Base-by-base conservation (phyloP, 1,284 basidiomycete species). In the Sanguinoderma infundibulare region DNA sequence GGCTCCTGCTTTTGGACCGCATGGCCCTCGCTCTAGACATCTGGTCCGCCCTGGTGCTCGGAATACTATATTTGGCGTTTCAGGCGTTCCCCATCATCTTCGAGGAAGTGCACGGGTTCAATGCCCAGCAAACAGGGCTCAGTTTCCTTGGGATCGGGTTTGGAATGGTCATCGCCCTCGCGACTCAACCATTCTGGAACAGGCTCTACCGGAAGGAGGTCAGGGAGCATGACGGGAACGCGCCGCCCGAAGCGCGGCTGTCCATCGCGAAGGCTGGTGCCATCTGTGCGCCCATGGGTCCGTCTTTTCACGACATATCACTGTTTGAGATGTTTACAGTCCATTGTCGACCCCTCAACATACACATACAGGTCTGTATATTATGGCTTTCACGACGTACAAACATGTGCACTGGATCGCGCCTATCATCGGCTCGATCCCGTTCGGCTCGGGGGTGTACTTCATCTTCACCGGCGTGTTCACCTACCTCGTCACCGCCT, bases 31-130 rank as follows among this genome's bases (percentile, higher is more conserved):
- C 90, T 6, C 78, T 95, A 71, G 85, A 83, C 70, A 75, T 78
- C 53, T 90, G 82, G 80, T 66, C 64, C 3, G 59, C 64, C 5
- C 36, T 66, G 9, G 55, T 93, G 24, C 84, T 94, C 8, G 91
- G 90, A 0, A 85, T 94, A 51, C 78, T 94, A 0, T 94, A 94
- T 72, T 81, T 91, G 2, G 83, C 87, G 14, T 92, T 93, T 73
- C 82, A 87, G 65, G 87, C 86, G 0, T 91, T 90, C 67, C 87
- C 87, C 0, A 82, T 90, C 61, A 89, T 92, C 28, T 93, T 93
- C 71, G 74, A 78, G n/a, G 63, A 75, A 4, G 75, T 78, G 2
- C 87, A 91, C 68, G 82, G 83, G 12, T 93, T 93, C 73, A 82
- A 78, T 62, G 72, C 78, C 24, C 84, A 91, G 68, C 70, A 76